These are phyloP conservation scores for Trapa incisa DNA, from an alignment of 345 rosid species.

Conservation along the genomic window DNA sequence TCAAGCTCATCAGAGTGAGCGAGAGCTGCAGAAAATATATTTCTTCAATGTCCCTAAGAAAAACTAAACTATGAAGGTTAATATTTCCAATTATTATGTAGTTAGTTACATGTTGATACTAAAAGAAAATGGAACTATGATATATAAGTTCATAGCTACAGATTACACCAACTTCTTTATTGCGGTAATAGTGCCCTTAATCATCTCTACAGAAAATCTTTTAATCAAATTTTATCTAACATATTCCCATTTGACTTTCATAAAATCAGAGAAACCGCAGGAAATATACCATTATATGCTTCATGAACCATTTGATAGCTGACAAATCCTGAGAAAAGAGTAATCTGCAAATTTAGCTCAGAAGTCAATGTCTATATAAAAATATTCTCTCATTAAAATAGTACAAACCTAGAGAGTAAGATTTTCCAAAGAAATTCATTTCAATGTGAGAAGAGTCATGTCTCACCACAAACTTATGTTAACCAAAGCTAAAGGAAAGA, in stretches of 20 bases:
- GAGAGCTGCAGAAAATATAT: background rate
- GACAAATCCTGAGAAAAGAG: slow-evolving; percentile 95
- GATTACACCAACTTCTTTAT: background rate
- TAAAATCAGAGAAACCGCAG: background rate
- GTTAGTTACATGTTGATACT: background rate
- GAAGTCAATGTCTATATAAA: background rate
- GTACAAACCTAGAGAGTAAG: background rate
- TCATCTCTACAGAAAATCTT: background rate
- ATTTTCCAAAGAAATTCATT: background rate
- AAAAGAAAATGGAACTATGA: background rate
- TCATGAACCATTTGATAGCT: slow-evolving; percentile 99
- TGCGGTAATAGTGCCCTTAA: background rate
- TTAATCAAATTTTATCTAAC: background rate
- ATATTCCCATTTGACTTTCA: background rate
- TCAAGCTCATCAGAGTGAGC: background rate
- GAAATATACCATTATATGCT: slow-evolving; percentile 70
- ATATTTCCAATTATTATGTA: background rate
- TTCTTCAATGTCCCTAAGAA: background rate
- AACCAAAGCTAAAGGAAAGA: background rate
- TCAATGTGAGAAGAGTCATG: background rate
- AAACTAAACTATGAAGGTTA: background rate
- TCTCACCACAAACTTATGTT: background rate
- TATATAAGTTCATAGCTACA: background rate
- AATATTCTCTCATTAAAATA: background rate
- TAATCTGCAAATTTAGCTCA: slow-evolving; percentile 45